Evolutionary conservation across 2,329 filamentous ascomycete species (phyloP).

Genomic region (Paecilomyces sp.): DNA sequence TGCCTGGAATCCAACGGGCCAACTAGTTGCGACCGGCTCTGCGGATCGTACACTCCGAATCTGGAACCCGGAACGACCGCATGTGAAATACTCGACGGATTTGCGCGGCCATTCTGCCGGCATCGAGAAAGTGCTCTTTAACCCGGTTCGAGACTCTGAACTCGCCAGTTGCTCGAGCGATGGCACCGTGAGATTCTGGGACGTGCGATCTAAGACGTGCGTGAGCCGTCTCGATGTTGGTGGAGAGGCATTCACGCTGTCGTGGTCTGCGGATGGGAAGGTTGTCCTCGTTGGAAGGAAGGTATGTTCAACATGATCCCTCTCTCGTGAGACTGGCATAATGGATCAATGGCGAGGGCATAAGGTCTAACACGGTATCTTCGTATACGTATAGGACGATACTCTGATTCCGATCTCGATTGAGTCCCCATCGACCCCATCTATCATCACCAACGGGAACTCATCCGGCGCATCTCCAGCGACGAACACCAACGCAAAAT

Average conservation of each 20-base stretch:
- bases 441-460: constrained; percentile 13
- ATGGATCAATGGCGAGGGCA: not conserved
- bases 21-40: constrained; percentile 76
- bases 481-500: constrained; percentile 2
- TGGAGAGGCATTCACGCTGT: constrained; percentile 42
- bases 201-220: constrained; percentile 42
- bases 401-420: constrained; percentile 40
- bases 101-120: constrained; percentile 40
- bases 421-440: constrained; percentile 31
- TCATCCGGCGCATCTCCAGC: constrained; percentile 4
- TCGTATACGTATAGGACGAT: constrained; percentile 32
- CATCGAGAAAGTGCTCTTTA: constrained; percentile 44
- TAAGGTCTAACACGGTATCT: constrained; percentile 2
- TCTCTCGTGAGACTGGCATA: not conserved
- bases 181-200: constrained; percentile 45
- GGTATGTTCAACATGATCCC: constrained; percentile 18
- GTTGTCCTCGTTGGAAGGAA: constrained; percentile 41
- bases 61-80: constrained; percentile 63
- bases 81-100: constrained; percentile 41
- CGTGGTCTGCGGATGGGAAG: constrained; percentile 42
- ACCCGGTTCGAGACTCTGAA: constrained; percentile 43
- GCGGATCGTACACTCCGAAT: constrained; percentile 85
- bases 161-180: constrained; percentile 43
- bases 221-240: constrained; percentile 42
- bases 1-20: constrained; percentile 82